These are phyloP conservation scores for Piper betle DNA, from an alignment of 164 flowering plant genomes.

Conservation along the genomic window DNA sequence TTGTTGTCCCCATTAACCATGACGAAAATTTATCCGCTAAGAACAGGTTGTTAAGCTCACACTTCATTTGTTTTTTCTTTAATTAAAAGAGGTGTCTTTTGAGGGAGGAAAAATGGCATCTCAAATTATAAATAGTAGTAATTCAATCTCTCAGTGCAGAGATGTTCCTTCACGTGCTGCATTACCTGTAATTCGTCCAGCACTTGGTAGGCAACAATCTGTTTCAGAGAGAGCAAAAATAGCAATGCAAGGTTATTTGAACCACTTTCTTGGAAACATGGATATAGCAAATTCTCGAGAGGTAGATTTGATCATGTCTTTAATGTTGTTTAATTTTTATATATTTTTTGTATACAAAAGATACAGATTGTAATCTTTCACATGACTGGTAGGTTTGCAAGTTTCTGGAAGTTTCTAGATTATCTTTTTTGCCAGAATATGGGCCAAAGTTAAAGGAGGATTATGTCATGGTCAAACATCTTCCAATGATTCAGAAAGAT, in stretches of 20 bases:
- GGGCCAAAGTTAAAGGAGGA: slow-evolving; percentile 97
- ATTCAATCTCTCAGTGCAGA: slow-evolving; percentile 30
- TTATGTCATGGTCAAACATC: slow-evolving; percentile 84
- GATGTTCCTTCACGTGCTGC: slow-evolving; percentile 98
- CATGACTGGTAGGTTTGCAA: slow-evolving; percentile 65
- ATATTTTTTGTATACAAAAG: not conserved
- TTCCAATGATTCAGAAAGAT: slow-evolving; percentile 46
- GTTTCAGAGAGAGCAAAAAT: slow-evolving; percentile 78
- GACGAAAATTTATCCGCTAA: slow-evolving; percentile 50
- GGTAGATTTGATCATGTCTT: slow-evolving; percentile 26
- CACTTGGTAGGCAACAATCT: slow-evolving; percentile 78
- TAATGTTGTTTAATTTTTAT: not conserved
- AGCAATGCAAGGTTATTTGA: slow-evolving; percentile 95
- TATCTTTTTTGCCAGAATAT: slow-evolving; percentile 92
- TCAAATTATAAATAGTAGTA: no score
- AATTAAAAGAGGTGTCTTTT: not conserved
- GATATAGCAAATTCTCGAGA: slow-evolving; percentile 86
- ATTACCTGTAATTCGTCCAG: slow-evolving; percentile 82
- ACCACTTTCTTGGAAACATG: slow-evolving; percentile 82
- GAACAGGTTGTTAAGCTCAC: slow-evolving; percentile 41
- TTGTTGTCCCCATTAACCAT: slow-evolving; percentile 38
- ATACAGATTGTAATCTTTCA: not conserved
- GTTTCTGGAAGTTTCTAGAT: slow-evolving; percentile 87
- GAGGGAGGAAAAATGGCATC: not conserved
- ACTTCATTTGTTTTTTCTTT: not conserved